phyloP scores from a whole-genome alignment of 768 basidiomycete genomes.

The Suillus tomentosus region DNA sequence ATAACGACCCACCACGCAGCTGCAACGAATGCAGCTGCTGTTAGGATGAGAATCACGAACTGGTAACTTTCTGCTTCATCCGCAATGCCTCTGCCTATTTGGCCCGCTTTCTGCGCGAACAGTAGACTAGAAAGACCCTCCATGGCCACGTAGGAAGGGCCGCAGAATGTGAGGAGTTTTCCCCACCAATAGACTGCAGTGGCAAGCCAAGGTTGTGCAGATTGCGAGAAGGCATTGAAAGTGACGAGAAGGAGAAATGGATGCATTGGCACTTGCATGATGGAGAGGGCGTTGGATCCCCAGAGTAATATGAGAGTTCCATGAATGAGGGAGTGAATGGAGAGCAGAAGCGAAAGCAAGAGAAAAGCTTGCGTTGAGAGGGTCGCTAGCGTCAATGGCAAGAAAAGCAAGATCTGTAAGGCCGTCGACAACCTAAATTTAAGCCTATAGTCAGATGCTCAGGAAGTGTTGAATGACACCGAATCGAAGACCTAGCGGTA shows the following conservation, averaged over 20 bases:
- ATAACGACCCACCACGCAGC: slow-evolving; percentile 87
- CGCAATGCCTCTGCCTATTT: slow-evolving; percentile 71
- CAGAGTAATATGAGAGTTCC: slow-evolving; percentile 74
- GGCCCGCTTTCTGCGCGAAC: slow-evolving; percentile 80
- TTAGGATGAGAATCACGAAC: slow-evolving; percentile 71
- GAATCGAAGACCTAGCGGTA: slow-evolving; percentile 52
- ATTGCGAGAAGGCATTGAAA: slow-evolving; percentile 80
- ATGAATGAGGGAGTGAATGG: slow-evolving; percentile 77
- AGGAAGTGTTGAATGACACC: slow-evolving; percentile 5
- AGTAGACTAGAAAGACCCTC: slow-evolving; percentile 85
- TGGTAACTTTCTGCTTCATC: slow-evolving; percentile 76
- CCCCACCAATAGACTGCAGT: slow-evolving; percentile 74
- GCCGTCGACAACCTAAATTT: slow-evolving; percentile 66
- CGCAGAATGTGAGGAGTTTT: slow-evolving; percentile 63
- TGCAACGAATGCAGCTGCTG: slow-evolving; percentile 77
- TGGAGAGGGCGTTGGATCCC: slow-evolving; percentile 69
- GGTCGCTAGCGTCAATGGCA: slow-evolving; percentile 83
- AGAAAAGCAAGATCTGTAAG: slow-evolving; percentile 78
- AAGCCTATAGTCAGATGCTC: slow-evolving; percentile 12
- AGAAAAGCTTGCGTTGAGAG: slow-evolving; percentile 81
- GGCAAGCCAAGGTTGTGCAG: slow-evolving; percentile 57
- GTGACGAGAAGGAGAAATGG: slow-evolving; percentile 83
- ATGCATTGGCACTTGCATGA: slow-evolving; percentile 85
- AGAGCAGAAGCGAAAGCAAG: slow-evolving; percentile 75
- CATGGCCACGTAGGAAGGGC: slow-evolving; percentile 78